Percentiles rank a stretch among this genome's conserved stretches.
These are phyloP conservation scores for Austroboletus niveus DNA, from an alignment of 1,284 basidiomycete species.

Conservation along the genomic window DNA sequence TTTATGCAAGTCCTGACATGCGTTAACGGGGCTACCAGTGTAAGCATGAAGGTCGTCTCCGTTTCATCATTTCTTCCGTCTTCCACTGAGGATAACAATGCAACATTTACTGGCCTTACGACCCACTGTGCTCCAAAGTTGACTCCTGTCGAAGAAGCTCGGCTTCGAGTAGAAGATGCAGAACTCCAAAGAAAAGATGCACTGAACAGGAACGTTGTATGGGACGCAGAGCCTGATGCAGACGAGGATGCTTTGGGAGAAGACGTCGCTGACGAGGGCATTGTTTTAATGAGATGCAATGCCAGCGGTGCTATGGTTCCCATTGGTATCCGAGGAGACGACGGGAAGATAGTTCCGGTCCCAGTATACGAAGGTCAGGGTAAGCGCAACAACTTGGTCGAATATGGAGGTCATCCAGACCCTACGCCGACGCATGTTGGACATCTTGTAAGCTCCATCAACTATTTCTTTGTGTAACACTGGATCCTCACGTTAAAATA, in stretches of 20 bases:
- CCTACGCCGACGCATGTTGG: slow-evolving; percentile 53
- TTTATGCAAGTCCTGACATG: background rate
- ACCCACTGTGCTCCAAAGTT: slow-evolving; percentile 39
- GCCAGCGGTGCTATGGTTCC: slow-evolving; percentile 32
- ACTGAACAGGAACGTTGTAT: slow-evolving; percentile 41
- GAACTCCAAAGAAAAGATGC: slow-evolving; percentile 53
- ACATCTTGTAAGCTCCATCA: slow-evolving; percentile 46
- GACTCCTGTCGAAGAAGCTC: slow-evolving; percentile 56
- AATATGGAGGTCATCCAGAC: slow-evolving; percentile 53
- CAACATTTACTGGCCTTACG: slow-evolving; percentile 53
- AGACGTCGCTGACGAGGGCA: slow-evolving; percentile 45
- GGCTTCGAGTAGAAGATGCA: slow-evolving; percentile 48
- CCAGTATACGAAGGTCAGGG: slow-evolving; percentile 20
- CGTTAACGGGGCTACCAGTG: slow-evolving; percentile 38
- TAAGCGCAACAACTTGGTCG: slow-evolving; percentile 34
- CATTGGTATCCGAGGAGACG: slow-evolving; percentile 47
- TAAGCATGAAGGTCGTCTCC: slow-evolving; percentile 67
- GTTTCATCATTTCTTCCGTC: slow-evolving; percentile 72
- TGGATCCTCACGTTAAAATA: slow-evolving; percentile 10
- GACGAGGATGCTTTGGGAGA: slow-evolving; percentile 52
- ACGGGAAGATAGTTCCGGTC: slow-evolving; percentile 43
- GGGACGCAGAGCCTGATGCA: slow-evolving; percentile 55
- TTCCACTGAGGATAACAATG: slow-evolving; percentile 54
- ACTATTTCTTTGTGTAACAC: background rate
- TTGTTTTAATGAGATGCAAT: slow-evolving; percentile 30